phyloP scores from a whole-genome alignment of 2,329 filamentous ascomycete genomes.

The Curvularia eragrostidis region DNA sequence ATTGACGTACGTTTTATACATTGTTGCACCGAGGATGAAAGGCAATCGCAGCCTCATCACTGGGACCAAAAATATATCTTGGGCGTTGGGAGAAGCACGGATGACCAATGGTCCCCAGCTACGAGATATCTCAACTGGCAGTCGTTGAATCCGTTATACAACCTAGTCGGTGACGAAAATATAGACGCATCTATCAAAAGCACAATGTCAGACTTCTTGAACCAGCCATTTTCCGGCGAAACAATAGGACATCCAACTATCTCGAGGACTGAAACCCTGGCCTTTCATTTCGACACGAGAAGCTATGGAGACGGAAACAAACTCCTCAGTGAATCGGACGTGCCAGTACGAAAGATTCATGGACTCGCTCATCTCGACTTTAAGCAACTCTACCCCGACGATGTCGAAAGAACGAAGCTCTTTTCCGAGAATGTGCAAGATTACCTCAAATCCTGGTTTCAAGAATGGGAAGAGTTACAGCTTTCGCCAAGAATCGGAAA shows the following conservation, averaged over 20 bases:
- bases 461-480: not conserved
- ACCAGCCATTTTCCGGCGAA: not conserved
- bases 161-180: not conserved
- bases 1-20: conserved; percentile 18
- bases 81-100: not conserved
- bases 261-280: conserved; percentile 9
- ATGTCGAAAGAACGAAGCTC: not conserved
- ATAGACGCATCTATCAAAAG: not conserved
- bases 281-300: conserved; percentile 16
- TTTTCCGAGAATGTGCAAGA: not conserved
- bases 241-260: not conserved
- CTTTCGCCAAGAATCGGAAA: not conserved
- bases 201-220: not conserved
- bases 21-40: conserved; percentile 17
- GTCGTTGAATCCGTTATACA: not conserved
- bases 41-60: not conserved
- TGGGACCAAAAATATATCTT: not conserved
- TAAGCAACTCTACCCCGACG: conserved; percentile 15
- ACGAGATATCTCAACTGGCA: not conserved
- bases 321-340: conserved; percentile 10
- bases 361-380: conserved; percentile 20
- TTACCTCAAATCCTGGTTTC: not conserved
- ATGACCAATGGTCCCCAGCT: not conserved
- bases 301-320: conserved; percentile 10
- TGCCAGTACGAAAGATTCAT: conserved; percentile 21